A percentile compares a stretch with the other conserved stretches of the same genome.
Conservation (phyloP, 768 basidiomycete genomes). For the Kwoniella newhampshirensis region DNA sequence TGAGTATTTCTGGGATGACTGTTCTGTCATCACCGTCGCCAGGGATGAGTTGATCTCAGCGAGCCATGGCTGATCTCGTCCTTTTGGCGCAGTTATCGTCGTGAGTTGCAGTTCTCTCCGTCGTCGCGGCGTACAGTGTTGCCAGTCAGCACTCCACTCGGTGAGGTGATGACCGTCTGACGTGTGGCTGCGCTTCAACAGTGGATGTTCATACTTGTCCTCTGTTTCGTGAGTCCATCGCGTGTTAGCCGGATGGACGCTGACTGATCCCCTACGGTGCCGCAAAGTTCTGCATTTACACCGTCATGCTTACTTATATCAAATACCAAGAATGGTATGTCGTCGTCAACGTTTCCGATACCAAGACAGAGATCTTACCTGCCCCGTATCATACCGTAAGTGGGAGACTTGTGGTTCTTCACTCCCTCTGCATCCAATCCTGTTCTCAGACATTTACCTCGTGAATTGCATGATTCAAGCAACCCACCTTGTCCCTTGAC, state of each 20-base stretch:
- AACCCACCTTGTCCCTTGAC: too few relatives aligned
- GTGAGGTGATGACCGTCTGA: too few relatives aligned
- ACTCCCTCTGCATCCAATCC: too few relatives aligned
- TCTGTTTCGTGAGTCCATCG: conserved; percentile 4
- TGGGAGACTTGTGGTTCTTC: background rate
- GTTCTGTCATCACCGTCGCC: too few relatives aligned
- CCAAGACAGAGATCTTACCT: conserved; percentile 27
- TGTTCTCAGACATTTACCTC: too few relatives aligned
- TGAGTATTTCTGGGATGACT: too few relatives aligned
- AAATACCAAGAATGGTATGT: conserved; percentile 45
- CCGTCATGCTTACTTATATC: conserved; percentile 25
- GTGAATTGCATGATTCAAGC: too few relatives aligned
- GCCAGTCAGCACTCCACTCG: too few relatives aligned
- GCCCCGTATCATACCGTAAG: conserved; percentile 31
- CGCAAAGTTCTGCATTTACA: conserved; percentile 27
- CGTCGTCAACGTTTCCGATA: conserved; percentile 26
- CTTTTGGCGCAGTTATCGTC: conserved; percentile 23
- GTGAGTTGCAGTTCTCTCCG: conserved; percentile 4
- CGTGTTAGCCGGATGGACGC: background rate
- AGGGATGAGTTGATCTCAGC: too few relatives aligned
- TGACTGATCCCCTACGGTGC: background rate
- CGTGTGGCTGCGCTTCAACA: background rate
- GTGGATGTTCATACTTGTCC: conserved; percentile 18
- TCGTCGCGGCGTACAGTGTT: too few relatives aligned
- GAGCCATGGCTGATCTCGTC: conserved; percentile 2